Conservation (phyloP, 352 stramenopile species). For the Thraustochytrium striatum region DNA sequence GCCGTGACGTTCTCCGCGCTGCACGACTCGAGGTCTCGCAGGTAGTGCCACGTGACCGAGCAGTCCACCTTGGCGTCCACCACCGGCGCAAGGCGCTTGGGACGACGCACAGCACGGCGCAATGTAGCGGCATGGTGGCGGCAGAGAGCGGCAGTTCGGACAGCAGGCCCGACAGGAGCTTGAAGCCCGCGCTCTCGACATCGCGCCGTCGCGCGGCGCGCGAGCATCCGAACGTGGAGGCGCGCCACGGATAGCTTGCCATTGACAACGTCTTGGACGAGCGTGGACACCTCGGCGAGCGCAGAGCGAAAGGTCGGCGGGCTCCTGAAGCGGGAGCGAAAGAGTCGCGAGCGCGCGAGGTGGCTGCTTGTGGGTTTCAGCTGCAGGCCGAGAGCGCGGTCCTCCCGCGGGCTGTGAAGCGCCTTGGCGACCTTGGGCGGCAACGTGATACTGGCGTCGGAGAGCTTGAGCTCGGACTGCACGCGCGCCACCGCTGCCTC, state of each 20-base stretch:
- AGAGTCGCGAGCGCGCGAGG: not conserved
- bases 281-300: not conserved
- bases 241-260: not conserved
- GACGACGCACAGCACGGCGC: not conserved
- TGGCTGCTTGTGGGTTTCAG: not conserved
- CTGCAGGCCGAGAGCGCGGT: too few species aligned
- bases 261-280: not conserved
- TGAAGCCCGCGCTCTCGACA: not conserved
- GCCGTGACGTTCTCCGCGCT: not conserved
- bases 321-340: not conserved
- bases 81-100: constrained; percentile 1
- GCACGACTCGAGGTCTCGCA: not conserved
- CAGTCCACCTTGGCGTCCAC: not conserved
- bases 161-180: not conserved
- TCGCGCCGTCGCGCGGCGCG: not conserved
- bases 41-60: constrained; percentile 18
- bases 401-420: not conserved
- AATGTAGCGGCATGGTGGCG: not conserved
- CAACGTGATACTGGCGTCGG: not conserved
- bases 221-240: not conserved
- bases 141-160: not conserved
- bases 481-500: not conserved
- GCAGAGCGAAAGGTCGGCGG: not conserved
- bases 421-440: not conserved
- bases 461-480: not conserved